Evolutionary conservation across 495 filamentous ascomycete genomes (phyloP).

Genomic region (Aspergillus affinis): DNA sequence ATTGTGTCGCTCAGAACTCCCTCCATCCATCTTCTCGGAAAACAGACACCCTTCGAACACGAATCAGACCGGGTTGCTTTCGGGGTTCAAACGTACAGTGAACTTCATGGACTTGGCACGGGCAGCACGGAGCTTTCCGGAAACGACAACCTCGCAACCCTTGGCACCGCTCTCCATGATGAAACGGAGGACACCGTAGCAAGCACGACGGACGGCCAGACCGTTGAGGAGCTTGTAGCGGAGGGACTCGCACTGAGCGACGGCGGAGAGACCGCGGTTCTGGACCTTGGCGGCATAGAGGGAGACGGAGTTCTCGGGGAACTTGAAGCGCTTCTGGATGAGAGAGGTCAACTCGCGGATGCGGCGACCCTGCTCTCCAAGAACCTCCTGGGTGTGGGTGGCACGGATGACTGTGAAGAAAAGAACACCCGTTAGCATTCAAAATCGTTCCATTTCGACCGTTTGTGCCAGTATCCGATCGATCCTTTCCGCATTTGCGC

Average conservation of each 20-base stretch:
- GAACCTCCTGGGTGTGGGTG: constrained; percentile 99
- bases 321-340: constrained; percentile 99
- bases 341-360: constrained; percentile 99
- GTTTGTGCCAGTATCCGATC: constrained; percentile 15
- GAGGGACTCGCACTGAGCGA: constrained; percentile 99
- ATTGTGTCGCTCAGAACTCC: not conserved
- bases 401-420: constrained; percentile 80
- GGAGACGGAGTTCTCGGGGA: constrained; percentile 99
- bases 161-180: constrained; percentile 99
- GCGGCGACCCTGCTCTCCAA: constrained; percentile 98
- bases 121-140: constrained; percentile 96
- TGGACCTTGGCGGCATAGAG: constrained; percentile 99
- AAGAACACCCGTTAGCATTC: constrained; percentile 41
- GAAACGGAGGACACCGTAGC: constrained; percentile 99
- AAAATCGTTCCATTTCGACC: constrained; percentile 10
- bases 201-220: constrained; percentile 93
- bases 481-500: not conserved
- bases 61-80: not conserved
- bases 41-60: not conserved
- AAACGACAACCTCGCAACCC: constrained; percentile 99
- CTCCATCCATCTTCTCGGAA: not conserved
- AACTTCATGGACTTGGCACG: constrained; percentile 99
- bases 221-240: constrained; percentile 99
- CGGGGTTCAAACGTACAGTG: constrained; percentile 61
- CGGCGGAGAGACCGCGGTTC: constrained; percentile 98